Evolutionary conservation across 345 rosid genomes (phyloP).

Genomic region (Populus davidiana): DNA sequence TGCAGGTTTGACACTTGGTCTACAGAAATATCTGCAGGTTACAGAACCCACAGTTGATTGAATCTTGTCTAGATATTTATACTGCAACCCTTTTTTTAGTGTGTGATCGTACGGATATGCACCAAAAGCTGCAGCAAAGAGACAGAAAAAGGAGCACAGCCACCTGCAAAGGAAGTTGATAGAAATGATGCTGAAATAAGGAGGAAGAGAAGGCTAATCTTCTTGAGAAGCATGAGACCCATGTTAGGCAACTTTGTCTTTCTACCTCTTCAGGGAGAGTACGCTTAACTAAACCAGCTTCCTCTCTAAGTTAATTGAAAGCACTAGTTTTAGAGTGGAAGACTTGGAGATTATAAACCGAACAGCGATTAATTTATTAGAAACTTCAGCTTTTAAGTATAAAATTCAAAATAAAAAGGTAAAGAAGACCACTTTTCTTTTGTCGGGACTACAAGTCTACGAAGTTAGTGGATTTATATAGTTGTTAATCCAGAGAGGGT

Average conservation of each 20-base stretch:
- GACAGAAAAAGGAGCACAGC: not conserved
- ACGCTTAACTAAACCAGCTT: slow-evolving; percentile 20
- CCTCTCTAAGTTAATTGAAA: slow-evolving; percentile 1
- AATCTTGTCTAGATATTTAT: not conserved
- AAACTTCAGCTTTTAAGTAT: slow-evolving; percentile 22
- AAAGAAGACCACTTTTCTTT: slow-evolving; percentile 53
- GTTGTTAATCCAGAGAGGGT: slow-evolving; percentile 4
- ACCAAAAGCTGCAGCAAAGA: slow-evolving; percentile 18
- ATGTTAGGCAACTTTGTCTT: slow-evolving; percentile 14
- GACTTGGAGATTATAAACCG: slow-evolving; percentile 5
- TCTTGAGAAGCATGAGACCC: slow-evolving; percentile 39
- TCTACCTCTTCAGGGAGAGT: slow-evolving; percentile 6
- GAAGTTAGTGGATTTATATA: slow-evolving; percentile 46
- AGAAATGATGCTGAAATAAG: slow-evolving; percentile 43
- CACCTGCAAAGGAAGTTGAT: slow-evolving; percentile 51
- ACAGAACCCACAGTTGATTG: not conserved
- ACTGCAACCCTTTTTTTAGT: not conserved
- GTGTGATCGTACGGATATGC: not conserved
- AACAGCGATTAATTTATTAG: slow-evolving; percentile 25
- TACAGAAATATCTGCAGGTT: no score
- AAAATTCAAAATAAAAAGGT: slow-evolving; percentile 36
- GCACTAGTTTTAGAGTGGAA: not conserved
- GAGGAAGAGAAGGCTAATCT: slow-evolving; percentile 45
- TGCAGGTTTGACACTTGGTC: no score
- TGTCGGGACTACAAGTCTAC: slow-evolving; percentile 50